phyloP scores from a whole-genome alignment of 2,329 filamentous ascomycete genomes.

The Cytospora leucostoma region DNA sequence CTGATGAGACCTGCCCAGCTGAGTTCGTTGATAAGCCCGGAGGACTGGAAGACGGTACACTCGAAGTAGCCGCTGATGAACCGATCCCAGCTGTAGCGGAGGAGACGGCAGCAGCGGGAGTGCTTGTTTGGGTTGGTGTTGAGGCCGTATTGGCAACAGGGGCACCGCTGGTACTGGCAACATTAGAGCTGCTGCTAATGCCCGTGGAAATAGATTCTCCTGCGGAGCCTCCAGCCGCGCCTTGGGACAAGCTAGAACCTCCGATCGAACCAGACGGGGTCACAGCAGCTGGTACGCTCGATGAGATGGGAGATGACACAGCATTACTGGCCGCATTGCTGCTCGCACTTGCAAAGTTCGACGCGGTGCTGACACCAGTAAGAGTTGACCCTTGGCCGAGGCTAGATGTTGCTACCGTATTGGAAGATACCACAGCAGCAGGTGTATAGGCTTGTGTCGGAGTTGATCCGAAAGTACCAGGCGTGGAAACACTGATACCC shows the following conservation, averaged over 20 bases:
- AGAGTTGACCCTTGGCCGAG: too few species aligned
- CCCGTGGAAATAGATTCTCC: neutral
- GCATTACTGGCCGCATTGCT: too few species aligned
- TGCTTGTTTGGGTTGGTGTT: neutral
- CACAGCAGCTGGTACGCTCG: too few species aligned
- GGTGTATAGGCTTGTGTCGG: too few species aligned
- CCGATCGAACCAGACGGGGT: too few species aligned
- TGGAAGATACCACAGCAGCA: too few species aligned
- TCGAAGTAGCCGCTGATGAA: neutral
- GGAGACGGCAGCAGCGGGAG: neutral
- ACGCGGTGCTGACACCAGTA: too few species aligned
- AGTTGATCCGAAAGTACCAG: too few species aligned
- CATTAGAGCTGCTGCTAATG: neutral
- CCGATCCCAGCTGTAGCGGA: neutral
- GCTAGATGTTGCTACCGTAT: too few species aligned
- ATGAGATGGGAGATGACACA: too few species aligned
- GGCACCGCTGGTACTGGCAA: neutral
- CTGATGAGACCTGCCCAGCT: neutral
- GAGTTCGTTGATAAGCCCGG: neutral
- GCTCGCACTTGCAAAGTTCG: too few species aligned
- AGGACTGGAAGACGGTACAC: neutral
- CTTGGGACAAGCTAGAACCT: neutral
- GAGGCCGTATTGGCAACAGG: neutral
- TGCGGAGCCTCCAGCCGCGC: neutral
- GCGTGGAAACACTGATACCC: too few species aligned